Evolutionary conservation across 2,329 filamentous ascomycete species (phyloP).

Genomic region (Rhynchosporium graminicola): DNA sequence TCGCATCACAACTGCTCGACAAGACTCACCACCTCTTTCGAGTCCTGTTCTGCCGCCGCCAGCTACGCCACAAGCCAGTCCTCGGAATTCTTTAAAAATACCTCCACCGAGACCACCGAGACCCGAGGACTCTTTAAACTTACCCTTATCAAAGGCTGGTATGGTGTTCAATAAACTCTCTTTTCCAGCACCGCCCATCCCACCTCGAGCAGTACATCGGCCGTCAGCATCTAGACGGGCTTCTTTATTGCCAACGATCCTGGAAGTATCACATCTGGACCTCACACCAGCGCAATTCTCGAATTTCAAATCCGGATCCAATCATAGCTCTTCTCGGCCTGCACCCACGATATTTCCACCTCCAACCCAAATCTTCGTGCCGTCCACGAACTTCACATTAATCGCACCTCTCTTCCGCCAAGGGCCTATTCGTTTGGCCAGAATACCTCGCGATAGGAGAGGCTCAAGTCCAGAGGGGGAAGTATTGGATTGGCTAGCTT

Average conservation of each 20-base stretch:
- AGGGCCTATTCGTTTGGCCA: slow-evolving; percentile 54
- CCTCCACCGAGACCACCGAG: neutral
- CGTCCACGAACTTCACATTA: slow-evolving; percentile 49
- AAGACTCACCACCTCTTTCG: neutral
- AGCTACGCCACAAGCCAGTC: slow-evolving; percentile 16
- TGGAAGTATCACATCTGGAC: slow-evolving; percentile 41
- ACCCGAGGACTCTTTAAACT: neutral
- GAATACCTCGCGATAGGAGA: slow-evolving; percentile 41
- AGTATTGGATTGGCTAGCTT: slow-evolving; percentile 62
- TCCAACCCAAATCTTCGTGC: slow-evolving; percentile 42
- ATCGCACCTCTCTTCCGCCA: slow-evolving; percentile 54
- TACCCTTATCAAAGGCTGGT: neutral
- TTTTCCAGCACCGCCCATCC: slow-evolving; percentile 37
- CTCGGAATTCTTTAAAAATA: neutral
- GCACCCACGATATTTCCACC: slow-evolving; percentile 14
- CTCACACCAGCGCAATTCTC: slow-evolving; percentile 12
- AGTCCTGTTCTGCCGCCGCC: slow-evolving; percentile 28
- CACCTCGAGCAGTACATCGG: slow-evolving; percentile 33
- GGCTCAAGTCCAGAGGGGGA: slow-evolving; percentile 43
- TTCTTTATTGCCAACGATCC: slow-evolving; percentile 46
- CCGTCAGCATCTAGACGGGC: slow-evolving; percentile 25
- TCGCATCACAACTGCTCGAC: slow-evolving; percentile 44
- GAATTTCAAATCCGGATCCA: slow-evolving; percentile 10
- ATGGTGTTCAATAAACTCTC: slow-evolving; percentile 33
- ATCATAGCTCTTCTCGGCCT: neutral